Evolutionary conservation across 768 basidiomycete genomes (phyloP).

Genomic region (Boletus vinaceobasis): DNA sequence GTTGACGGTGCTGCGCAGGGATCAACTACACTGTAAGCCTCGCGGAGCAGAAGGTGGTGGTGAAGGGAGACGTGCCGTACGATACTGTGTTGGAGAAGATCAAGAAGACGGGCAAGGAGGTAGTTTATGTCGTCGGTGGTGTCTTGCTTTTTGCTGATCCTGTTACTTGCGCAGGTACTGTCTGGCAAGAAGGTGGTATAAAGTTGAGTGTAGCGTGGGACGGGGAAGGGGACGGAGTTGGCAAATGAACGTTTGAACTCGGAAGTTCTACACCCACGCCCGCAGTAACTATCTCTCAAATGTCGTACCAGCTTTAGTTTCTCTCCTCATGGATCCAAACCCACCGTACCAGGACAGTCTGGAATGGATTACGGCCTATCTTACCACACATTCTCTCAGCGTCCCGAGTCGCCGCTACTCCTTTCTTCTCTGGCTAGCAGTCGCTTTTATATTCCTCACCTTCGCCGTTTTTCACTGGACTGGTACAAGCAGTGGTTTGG

Average conservation of each 20-base stretch:
- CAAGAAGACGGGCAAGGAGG: conserved; percentile 92
- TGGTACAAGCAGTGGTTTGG: conserved; percentile 37
- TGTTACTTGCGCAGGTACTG: conserved; percentile 28
- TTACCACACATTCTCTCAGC: conserved; percentile 54
- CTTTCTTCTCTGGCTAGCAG: conserved; percentile 56
- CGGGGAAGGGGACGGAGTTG: too few relatives aligned
- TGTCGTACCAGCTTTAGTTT: background rate
- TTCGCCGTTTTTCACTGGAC: conserved; percentile 44
- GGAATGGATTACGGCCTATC: conserved; percentile 55
- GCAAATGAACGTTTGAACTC: too few relatives aligned
- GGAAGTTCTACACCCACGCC: too few relatives aligned
- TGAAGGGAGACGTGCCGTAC: conserved; percentile 57
- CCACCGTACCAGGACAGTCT: conserved; percentile 43
- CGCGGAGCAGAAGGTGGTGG: conserved; percentile 68
- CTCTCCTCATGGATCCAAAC: conserved; percentile 36
- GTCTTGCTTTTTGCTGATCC: background rate
- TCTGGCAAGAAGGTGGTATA: conserved; percentile 38
- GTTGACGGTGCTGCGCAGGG: background rate
- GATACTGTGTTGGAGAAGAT: conserved; percentile 70
- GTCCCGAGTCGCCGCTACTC: conserved; percentile 51
- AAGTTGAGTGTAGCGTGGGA: background rate
- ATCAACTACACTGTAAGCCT: conserved; percentile 58
- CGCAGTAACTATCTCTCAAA: background rate
- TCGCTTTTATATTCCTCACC: conserved; percentile 40
- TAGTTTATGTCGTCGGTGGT: conserved; percentile 25